Evolutionary conservation across 2,329 filamentous ascomycete genomes (phyloP).

Genomic region (Fusarium annulatum): DNA sequence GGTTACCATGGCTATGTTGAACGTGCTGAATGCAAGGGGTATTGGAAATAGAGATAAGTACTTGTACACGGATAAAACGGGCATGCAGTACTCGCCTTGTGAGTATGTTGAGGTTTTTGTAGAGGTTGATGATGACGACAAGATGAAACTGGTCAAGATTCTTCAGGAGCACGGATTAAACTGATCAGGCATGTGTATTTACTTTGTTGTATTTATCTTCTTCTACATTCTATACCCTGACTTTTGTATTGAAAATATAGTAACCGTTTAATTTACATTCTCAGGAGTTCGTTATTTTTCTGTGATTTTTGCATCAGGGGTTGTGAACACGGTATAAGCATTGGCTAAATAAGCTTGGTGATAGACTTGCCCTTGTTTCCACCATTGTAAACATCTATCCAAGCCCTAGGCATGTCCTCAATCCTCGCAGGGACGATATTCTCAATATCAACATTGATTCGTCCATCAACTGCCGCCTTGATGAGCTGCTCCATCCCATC

Average conservation of each 20-base stretch:
- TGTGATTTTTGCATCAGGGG: too few relatives aligned
- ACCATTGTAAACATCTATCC: conserved; percentile 18
- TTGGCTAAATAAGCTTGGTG: conserved; percentile 3
- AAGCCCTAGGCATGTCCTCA: conserved; percentile 26
- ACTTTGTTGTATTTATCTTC: fast-evolving
- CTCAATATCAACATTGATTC: conserved; percentile 14
- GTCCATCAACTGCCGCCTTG: background rate
- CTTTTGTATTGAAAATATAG: too few relatives aligned
- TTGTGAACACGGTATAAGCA: too few relatives aligned
- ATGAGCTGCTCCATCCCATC: background rate
- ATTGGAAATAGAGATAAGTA: conserved; percentile 4
- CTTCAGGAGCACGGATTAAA: conserved; percentile 3
- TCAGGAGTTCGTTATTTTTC: too few relatives aligned
- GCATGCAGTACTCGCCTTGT: conserved; percentile 2
- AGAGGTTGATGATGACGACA: conserved; percentile 13
- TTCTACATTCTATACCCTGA: background rate
- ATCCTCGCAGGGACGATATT: conserved; percentile 1
- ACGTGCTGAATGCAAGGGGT: background rate
- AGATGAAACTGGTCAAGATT: background rate
- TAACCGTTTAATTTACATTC: too few relatives aligned
- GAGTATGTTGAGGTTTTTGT: conserved; percentile 21
- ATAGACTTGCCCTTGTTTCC: conserved; percentile 20
- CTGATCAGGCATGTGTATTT: background rate
- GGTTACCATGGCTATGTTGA: conserved; percentile 8
- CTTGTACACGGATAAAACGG: conserved; percentile 15